A percentile compares a stretch with the other conserved stretches of the same genome.
Conservation (phyloP, 306 rosid species). For the Fragaria ananassa region DNA sequence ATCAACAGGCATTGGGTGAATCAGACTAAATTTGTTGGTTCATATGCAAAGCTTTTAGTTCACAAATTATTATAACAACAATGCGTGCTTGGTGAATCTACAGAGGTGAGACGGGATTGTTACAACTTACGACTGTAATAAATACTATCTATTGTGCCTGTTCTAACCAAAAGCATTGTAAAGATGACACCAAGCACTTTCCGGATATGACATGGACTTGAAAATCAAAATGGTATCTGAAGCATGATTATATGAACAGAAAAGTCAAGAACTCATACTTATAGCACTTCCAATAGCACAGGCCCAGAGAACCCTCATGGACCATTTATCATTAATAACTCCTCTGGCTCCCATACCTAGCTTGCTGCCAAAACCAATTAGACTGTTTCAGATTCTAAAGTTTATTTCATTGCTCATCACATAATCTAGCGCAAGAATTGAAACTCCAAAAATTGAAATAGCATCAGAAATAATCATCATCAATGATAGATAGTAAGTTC, state of each 20-base stretch:
- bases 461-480: background rate
- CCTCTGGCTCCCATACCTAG: slow-evolving; percentile 33
- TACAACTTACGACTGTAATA: background rate
- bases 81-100: background rate
- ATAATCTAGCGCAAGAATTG: background rate
- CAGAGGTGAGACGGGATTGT: background rate
- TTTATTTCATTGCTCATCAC: background rate
- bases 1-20: background rate
- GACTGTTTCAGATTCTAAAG: background rate
- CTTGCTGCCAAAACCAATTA: slow-evolving; percentile 17
- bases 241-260: background rate
- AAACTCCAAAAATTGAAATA: background rate
- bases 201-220: background rate
- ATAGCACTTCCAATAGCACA: slow-evolving; percentile 45
- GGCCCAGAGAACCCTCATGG: slow-evolving; percentile 47
- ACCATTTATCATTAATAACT: slow-evolving; percentile 41
- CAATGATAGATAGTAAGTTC: background rate
- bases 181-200: background rate
- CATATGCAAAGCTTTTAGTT: background rate
- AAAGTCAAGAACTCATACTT: slow-evolving; percentile 21
- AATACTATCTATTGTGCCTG: background rate
- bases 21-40: background rate
- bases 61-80: background rate
- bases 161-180: background rate
- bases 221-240: background rate